These are phyloP conservation scores for Marasmius tenuissimus DNA, from an alignment of 1,284 basidiomycete genomes.

Conservation along the genomic window DNA sequence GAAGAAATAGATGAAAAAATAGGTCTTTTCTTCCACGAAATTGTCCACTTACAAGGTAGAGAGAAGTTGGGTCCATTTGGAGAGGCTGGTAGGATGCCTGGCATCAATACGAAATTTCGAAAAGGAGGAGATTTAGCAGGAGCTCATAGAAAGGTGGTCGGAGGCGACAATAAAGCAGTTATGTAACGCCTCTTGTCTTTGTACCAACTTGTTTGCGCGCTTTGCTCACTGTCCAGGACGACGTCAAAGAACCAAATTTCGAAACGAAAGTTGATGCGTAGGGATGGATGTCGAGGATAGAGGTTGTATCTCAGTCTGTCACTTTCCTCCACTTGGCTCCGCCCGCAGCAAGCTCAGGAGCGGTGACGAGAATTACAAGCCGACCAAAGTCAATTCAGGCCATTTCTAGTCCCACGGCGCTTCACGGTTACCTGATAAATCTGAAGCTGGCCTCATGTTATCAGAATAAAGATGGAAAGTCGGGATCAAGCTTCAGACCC, in stretches of 20 bases:
- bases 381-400: too few species aligned
- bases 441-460: too few species aligned
- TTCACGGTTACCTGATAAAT: too few species aligned
- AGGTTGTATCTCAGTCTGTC: too few species aligned
- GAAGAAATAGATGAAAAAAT: background rate
- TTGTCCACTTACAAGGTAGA: background rate
- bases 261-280: background rate
- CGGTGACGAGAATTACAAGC: too few species aligned
- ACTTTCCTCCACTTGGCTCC: too few species aligned
- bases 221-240: background rate
- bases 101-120: constrained; percentile 1
- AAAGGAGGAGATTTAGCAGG: background rate
- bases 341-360: too few species aligned
- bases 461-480: too few species aligned
- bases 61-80: background rate
- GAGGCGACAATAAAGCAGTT: background rate
- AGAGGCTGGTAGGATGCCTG: constrained; percentile 2
- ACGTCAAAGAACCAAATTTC: background rate
- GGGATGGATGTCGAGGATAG: background rate
- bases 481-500: too few species aligned
- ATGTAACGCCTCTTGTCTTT: constrained; percentile 1
- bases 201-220: constrained; percentile 2
- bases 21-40: background rate
- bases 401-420: too few species aligned
- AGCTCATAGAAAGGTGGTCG: background rate